Evolutionary conservation across 2,329 filamentous ascomycete species (phyloP).

Genomic region (Fusarium longipes): DNA sequence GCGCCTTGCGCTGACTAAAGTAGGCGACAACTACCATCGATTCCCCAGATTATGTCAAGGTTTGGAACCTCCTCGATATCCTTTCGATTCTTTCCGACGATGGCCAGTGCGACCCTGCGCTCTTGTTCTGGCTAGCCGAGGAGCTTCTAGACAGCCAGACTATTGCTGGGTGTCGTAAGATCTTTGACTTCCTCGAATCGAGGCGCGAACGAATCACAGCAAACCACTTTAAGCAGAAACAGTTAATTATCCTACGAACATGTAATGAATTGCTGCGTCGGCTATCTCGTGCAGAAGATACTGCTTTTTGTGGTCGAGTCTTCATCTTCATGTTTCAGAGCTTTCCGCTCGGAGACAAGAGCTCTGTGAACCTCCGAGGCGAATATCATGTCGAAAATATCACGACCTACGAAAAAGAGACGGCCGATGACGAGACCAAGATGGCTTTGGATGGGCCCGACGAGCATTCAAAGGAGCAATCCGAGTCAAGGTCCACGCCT

Average conservation of each 20-base stretch:
- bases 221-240: constrained; percentile 83
- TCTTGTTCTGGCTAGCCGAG: constrained; percentile 92
- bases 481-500: constrained; percentile 44
- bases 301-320: constrained; percentile 95
- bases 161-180: constrained; percentile 86
- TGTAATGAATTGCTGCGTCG: constrained; percentile 96
- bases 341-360: constrained; percentile 95
- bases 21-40: constrained; percentile 81
- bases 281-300: constrained; percentile 94
- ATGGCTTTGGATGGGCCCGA: constrained; percentile 75
- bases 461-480: constrained; percentile 50
- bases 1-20: constrained; percentile 47
- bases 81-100: constrained; percentile 88
- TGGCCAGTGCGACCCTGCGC: constrained; percentile 79
- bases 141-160: constrained; percentile 97
- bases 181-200: constrained; percentile 96
- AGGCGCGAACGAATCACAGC: constrained; percentile 88
- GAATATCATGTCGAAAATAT: constrained; percentile 97
- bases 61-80: constrained; percentile 96
- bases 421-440: constrained; percentile 48
- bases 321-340: constrained; percentile 99
- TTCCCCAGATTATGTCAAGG: constrained; percentile 79
- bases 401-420: constrained; percentile 75
- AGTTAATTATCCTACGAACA: constrained; percentile 87
- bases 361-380: constrained; percentile 94